Evolutionary conservation across 768 basidiomycete genomes (phyloP).

Genomic region (Russula griseocarnosa): DNA sequence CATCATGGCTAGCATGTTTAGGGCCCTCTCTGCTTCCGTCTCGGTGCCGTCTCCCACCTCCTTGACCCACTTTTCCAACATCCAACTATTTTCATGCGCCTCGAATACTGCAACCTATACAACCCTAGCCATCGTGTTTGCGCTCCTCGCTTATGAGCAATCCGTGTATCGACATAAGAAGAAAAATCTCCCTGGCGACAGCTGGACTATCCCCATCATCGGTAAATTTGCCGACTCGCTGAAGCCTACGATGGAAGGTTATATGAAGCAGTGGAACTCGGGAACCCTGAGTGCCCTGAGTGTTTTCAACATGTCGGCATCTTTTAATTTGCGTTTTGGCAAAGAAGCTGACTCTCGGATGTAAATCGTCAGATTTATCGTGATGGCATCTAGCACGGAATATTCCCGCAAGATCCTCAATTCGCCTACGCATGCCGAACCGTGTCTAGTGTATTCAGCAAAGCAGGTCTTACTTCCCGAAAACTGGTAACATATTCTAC

Average conservation of each 20-base stretch:
- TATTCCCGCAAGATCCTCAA: constrained; percentile 94
- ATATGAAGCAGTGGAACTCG: constrained; percentile 88
- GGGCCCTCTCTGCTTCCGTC: constrained; percentile 35
- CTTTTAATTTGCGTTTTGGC: background rate
- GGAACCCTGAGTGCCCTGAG: constrained; percentile 85
- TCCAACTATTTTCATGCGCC: constrained; percentile 43
- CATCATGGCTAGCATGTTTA: constrained; percentile 38
- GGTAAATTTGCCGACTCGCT: constrained; percentile 94
- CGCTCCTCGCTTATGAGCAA: constrained; percentile 84
- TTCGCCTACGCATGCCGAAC: constrained; percentile 88
- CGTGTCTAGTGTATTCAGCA: constrained; percentile 89
- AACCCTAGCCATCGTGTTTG: constrained; percentile 59
- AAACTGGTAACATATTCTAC: constrained; percentile 61
- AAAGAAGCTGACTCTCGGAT: constrained; percentile 17
- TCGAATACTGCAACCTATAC: constrained; percentile 46
- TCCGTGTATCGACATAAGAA: constrained; percentile 87
- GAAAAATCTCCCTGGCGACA: constrained; percentile 75
- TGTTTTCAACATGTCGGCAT: constrained; percentile 89
- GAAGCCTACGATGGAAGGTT: constrained; percentile 86
- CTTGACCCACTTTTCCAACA: constrained; percentile 40
- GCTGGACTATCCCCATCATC: constrained; percentile 96
- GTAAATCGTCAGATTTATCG: constrained; percentile 77
- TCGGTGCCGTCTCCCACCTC: constrained; percentile 45
- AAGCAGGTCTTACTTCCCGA: constrained; percentile 80
- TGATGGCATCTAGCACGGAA: constrained; percentile 94